Base-by-base conservation (phyloP, 1,284 basidiomycete species). In the Phenoliferia sp. region DNA sequence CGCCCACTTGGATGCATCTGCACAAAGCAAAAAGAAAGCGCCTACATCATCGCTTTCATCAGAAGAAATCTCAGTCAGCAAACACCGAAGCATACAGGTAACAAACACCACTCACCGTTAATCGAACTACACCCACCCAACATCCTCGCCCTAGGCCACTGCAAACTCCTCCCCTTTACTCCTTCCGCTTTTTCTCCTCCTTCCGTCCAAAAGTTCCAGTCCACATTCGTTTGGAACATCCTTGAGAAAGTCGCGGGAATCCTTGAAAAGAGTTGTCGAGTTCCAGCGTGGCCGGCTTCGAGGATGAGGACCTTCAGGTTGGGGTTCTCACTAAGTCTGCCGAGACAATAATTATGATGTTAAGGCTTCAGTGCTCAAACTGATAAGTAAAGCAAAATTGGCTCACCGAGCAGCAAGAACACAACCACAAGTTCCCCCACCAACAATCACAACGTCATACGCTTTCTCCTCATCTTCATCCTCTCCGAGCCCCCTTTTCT, bases 51-150 rank as follows among this genome's bases (percentile, higher is more conserved):
- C 12, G 39, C 39, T 44, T 12, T 44, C n/a, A 44, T 44, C 22
- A 22, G 39, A 44, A 12, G 39, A 44, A 44, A 22, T 22, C 22
- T 44, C 22, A 44, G 39, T 12, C 12, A 44, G 12, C 39, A 44
- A 12, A 22, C 22, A 12, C 12, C 22, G 22, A 22, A 44, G 39
- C 39, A 12, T 12, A 32, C 17, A 64, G n/a, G n/a, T n/a, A n/a
- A n/a, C n/a, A 66, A 70, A 29, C 34, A 36, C 2, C 48, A 69
- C 66, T 76, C 67, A 16, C 76, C 77, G 35, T 79, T 79, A 44
- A 78, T 74, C 5, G 74, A 75, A 57, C 75, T 75, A 44, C 71
- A 75, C 3, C 80, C 80, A 3, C 80, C 80, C 16, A 80, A 74
- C 26, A 80, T 66, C 60, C 79, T 80, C 0, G 78, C 79, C 17